Conservation (phyloP, 495 filamentous ascomycete genomes). For the Lichina pygmaea region DNA sequence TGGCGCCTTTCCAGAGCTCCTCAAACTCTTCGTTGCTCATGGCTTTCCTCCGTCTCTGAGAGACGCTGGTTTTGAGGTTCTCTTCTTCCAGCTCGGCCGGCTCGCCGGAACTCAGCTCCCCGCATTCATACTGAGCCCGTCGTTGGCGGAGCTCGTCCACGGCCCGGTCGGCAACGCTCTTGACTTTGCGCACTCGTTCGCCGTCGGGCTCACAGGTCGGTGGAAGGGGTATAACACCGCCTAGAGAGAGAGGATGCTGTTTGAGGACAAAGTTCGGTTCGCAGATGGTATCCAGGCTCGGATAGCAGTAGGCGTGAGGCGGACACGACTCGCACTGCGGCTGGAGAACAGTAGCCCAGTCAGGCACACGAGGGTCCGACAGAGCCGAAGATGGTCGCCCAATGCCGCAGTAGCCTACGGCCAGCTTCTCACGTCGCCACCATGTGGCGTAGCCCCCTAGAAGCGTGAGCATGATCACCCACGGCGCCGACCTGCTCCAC, state of each 20-base stretch:
- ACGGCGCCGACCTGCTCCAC: slow-evolving; percentile 24
- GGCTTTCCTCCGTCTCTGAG: slow-evolving; percentile 41
- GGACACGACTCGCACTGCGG: slow-evolving; percentile 84
- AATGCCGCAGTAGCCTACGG: slow-evolving; percentile 82
- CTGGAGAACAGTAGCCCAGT: slow-evolving; percentile 18
- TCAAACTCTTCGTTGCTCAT: slow-evolving; percentile 78
- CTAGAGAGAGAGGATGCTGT: slow-evolving; percentile 57
- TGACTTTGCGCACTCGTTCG: slow-evolving; percentile 66
- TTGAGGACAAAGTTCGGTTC: slow-evolving; percentile 70
- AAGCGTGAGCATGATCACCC: slow-evolving; percentile 35
- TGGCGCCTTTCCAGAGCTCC: slow-evolving; percentile 63
- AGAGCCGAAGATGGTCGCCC: slow-evolving; percentile 28
- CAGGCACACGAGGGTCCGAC: slow-evolving; percentile 13
- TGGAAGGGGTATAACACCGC: slow-evolving; percentile 57
- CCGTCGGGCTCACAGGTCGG: slow-evolving; percentile 92
- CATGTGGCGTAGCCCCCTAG: slow-evolving; percentile 47
- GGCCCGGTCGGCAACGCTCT: slow-evolving; percentile 64
- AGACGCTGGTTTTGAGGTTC: slow-evolving; percentile 51
- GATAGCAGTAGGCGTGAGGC: slow-evolving; percentile 68
- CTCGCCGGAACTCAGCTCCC: slow-evolving; percentile 33
- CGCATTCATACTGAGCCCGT: slow-evolving; percentile 73
- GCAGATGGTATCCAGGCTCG: slow-evolving; percentile 46
- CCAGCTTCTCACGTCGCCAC: slow-evolving; percentile 84
- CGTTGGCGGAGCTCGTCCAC: slow-evolving; percentile 70
- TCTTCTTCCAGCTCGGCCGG: slow-evolving; percentile 38